A percentile compares a stretch with the other conserved stretches of the same genome.
phyloP scores from a whole-genome alignment of 192 early-diverging fungal species.

The Coemansia sp. region DNA sequence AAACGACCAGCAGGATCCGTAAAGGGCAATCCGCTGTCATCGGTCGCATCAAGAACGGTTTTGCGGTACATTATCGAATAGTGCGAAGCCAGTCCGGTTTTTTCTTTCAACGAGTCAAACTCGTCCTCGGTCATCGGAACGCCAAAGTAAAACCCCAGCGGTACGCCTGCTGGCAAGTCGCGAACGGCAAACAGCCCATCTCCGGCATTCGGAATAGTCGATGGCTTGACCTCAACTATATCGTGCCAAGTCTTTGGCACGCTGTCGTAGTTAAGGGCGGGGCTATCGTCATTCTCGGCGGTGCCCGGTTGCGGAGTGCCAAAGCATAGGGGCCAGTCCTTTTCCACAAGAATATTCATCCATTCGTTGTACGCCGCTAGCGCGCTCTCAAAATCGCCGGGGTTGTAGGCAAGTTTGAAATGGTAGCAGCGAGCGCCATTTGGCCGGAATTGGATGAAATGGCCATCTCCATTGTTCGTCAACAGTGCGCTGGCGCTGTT shows the following conservation, averaged over 20 bases:
- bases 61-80: constrained; percentile 89
- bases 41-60: constrained; percentile 90
- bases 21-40: constrained; percentile 74
- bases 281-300: neutral
- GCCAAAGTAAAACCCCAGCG: constrained; percentile 92
- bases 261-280: neutral
- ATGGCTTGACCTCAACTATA: constrained; percentile 63
- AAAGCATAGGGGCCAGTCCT: constrained; percentile 89
- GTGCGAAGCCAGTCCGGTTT: constrained; percentile 72
- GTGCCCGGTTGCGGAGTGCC: constrained; percentile 37
- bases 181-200: constrained; percentile 73
- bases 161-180: constrained; percentile 68
- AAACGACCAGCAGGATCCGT: constrained; percentile 59
- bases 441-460: constrained; percentile 72
- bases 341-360: constrained; percentile 64
- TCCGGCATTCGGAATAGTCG: constrained; percentile 68
- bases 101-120: constrained; percentile 85
- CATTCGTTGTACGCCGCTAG: constrained; percentile 68
- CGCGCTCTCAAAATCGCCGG: constrained; percentile 76
- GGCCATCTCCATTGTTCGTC: constrained; percentile 74
- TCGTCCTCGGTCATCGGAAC: constrained; percentile 96
- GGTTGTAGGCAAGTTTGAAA: constrained; percentile 79
- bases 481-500: constrained; percentile 75
- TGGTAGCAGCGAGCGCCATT: constrained; percentile 64
- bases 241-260: constrained; percentile 58